These are phyloP conservation scores for Trichosanthes truncata DNA, from an alignment of 306 rosid species.

Conservation along the genomic window DNA sequence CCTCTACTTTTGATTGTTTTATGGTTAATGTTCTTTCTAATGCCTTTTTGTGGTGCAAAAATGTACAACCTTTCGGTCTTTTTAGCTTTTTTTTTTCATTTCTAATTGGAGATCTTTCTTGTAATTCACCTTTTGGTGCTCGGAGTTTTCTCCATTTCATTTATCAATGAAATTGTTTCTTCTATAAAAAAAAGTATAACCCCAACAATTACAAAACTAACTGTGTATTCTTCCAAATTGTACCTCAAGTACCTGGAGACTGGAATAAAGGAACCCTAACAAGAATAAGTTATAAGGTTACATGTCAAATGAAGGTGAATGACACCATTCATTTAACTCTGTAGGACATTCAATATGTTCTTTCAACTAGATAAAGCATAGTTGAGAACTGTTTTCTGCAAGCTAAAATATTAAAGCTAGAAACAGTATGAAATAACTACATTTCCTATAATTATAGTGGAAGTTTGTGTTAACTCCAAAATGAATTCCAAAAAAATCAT, in stretches of 20 bases:
- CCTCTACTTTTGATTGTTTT: too few relatives aligned
- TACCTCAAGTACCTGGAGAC: background rate
- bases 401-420: background rate
- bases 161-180: too few relatives aligned
- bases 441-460: background rate
- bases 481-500: background rate
- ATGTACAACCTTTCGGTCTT: too few relatives aligned
- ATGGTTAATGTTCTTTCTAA: too few relatives aligned
- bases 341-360: background rate
- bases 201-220: background rate
- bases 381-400: background rate
- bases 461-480: background rate
- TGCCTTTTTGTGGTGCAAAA: too few relatives aligned
- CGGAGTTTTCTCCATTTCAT: too few relatives aligned
- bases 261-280: background rate
- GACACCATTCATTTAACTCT: background rate
- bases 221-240: background rate
- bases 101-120: too few relatives aligned
- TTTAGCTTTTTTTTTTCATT: too few relatives aligned
- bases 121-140: too few relatives aligned
- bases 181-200: too few relatives aligned
- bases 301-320: background rate
- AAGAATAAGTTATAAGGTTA: background rate
- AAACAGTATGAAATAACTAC: background rate
- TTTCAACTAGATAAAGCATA: background rate